These are phyloP conservation scores for Penicillium coprophilum DNA, from an alignment of 495 filamentous ascomycete species.

Conservation along the genomic window DNA sequence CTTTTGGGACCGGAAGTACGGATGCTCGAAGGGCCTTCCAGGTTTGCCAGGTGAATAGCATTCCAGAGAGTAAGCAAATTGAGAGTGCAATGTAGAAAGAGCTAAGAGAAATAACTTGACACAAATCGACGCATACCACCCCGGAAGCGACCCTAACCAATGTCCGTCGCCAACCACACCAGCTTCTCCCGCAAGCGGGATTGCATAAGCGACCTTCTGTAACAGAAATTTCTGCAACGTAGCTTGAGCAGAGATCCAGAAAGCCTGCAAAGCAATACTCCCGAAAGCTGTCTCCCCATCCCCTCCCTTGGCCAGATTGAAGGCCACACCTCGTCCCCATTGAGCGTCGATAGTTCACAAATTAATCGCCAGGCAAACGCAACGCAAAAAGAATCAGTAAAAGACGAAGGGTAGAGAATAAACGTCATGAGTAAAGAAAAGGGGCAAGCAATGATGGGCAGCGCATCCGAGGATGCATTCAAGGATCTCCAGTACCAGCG, in stretches of 20 bases:
- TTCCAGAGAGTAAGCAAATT: slow-evolving; percentile 12
- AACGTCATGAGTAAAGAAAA: slow-evolving; percentile 16
- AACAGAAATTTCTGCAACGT: slow-evolving; percentile 2
- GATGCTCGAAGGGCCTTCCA: neutral
- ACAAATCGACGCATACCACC: slow-evolving; percentile 50
- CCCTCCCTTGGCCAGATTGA: slow-evolving; percentile 14
- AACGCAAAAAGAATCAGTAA: slow-evolving; percentile 13
- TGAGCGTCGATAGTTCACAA: slow-evolving; percentile 29
- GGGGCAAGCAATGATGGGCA: slow-evolving; percentile 16
- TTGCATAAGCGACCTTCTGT: slow-evolving; percentile 5
- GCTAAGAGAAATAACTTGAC: slow-evolving; percentile 19
- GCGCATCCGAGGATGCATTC: slow-evolving; percentile 23
- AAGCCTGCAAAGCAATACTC: slow-evolving; percentile 13
- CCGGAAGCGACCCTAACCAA: slow-evolving; percentile 55
- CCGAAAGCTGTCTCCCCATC: slow-evolving; percentile 17
- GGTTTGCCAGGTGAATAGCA: neutral
- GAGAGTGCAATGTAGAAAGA: slow-evolving; percentile 16
- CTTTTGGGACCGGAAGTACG: neutral
- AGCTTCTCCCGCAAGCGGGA: slow-evolving; percentile 16
- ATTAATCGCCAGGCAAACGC: slow-evolving; percentile 12
- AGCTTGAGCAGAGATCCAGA: slow-evolving; percentile 16
- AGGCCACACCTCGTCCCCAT: slow-evolving; percentile 32
- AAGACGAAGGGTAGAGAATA: slow-evolving; percentile 22
- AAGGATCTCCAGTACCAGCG: slow-evolving; percentile 28
- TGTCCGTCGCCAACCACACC: slow-evolving; percentile 48